Conservation (phyloP, 345 rosid genomes). For the Acer campestre region DNA sequence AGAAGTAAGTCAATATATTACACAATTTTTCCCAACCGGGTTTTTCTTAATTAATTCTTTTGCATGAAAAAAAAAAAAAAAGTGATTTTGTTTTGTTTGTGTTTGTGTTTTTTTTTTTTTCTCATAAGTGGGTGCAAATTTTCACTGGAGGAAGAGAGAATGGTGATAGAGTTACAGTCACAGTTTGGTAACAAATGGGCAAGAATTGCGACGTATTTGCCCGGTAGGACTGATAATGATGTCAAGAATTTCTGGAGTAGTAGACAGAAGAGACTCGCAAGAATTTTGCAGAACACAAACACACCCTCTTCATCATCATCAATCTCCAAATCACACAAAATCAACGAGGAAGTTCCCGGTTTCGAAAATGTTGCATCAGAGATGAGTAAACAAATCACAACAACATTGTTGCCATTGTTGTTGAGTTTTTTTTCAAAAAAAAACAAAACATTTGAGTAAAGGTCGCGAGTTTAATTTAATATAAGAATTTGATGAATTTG, state of each 20-base stretch:
- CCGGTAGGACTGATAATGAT: conserved; percentile 90
- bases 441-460: no score
- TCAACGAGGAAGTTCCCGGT: conserved; percentile 18
- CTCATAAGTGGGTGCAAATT: conserved; percentile 80
- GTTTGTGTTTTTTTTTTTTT: neutral
- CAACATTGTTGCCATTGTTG: no score
- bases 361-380: conserved; percentile 24
- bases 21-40: neutral
- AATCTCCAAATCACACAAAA: conserved; percentile 36
- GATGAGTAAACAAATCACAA: conserved; percentile 24
- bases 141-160: conserved; percentile 80
- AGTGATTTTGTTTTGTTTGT: neutral
- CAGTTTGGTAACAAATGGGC: conserved; percentile 96
- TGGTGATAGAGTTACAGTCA: conserved; percentile 85
- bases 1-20: conserved; percentile 45
- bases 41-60: neutral
- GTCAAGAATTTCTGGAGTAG: conserved; percentile 99
- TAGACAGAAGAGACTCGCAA: conserved; percentile 76
- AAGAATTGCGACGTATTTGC: conserved; percentile 78
- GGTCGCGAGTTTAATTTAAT: no score
- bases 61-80: neutral
- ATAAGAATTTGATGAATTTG: no score
- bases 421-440: no score
- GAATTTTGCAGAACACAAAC: conserved; percentile 52
- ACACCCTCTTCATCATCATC: conserved; percentile 31